Base-by-base conservation (phyloP, 2,329 filamentous ascomycete genomes). In the Allantophomopsis cytisporea region DNA sequence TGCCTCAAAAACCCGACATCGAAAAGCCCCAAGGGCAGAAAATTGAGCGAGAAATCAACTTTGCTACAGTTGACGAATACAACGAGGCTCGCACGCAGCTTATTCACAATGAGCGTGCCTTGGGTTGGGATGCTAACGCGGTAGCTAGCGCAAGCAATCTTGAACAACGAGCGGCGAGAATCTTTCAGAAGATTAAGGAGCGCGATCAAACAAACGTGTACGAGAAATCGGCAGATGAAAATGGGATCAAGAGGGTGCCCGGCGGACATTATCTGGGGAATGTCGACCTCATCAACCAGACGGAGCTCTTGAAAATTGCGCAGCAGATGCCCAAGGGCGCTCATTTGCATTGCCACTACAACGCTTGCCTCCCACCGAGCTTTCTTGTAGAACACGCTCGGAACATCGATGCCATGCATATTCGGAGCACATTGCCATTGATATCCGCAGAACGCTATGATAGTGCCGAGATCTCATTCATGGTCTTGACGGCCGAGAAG, bases 321-420 rank as follows among this genome's bases (percentile, higher is more conserved):
- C 61, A 60, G 23, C 52, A 56, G 41, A 70, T 83, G 63, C 82
- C 82, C 33, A 87, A 87, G 56, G 82, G 80, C 2, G 70, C 71
- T 1, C 77, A 86, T 52, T 62, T 86, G 17, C 82, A 87, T 55
- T 71, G 85, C 17, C 82, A 87, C 55, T 86, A 83, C 64, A 87
- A 86, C 54, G 71, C 81, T n/a, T 83, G 80, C 43, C 61, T 86
- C 4, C 61, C 65, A 12, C 78, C 80, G 8, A 55, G 63, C 2
- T 65, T 76, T 5, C 61, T 86, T 15, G 62, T 86, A 64, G 47
- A 72, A 62, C 46, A 70, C 63, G 62, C 63, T 45, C 54, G 60
- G 10, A 34, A 54, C 5, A 73, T 78, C 64, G 51, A 68, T 1
- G 70, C 69, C 46, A 84, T 87, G 77, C 83, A 75, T 51, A 77